phyloP scores from a whole-genome alignment of 1,284 basidiomycete genomes.

The Athelia sp. region DNA sequence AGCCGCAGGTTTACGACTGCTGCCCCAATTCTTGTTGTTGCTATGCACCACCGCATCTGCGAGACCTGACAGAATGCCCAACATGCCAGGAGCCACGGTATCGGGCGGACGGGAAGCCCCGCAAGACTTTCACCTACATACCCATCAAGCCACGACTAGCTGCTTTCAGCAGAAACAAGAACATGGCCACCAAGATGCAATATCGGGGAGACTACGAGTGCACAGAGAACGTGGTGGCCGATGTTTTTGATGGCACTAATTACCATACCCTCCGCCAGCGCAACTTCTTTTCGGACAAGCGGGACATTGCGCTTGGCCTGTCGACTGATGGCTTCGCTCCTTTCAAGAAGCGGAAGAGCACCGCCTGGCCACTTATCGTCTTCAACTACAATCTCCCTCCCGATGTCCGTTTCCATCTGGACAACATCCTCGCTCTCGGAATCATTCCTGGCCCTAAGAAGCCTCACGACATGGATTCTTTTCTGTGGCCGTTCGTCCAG shows the following conservation, averaged over 20 bases:
- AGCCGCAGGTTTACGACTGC: slow-evolving; percentile 25
- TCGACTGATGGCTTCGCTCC: slow-evolving; percentile 28
- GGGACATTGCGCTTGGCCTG: slow-evolving; percentile 25
- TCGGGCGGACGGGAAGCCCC: slow-evolving; percentile 1
- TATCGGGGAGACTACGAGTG: slow-evolving; percentile 16
- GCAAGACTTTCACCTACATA: slow-evolving; percentile 12
- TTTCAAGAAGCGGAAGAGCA: slow-evolving; percentile 19
- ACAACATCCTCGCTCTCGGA: slow-evolving; percentile 22
- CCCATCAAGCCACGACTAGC: slow-evolving; percentile 13
- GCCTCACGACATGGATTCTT: slow-evolving; percentile 25
- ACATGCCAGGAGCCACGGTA: slow-evolving; percentile 14
- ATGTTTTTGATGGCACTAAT: slow-evolving; percentile 15
- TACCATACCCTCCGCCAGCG: slow-evolving; percentile 15
- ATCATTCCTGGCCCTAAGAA: slow-evolving; percentile 28
- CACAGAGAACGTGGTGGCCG: background rate
- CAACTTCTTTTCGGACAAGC: slow-evolving; percentile 17
- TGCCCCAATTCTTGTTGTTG: slow-evolving; percentile 27
- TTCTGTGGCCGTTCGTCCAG: slow-evolving; percentile 21
- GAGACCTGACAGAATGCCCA: slow-evolving; percentile 12
- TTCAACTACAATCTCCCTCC: slow-evolving; percentile 27
- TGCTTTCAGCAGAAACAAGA: slow-evolving; percentile 5
- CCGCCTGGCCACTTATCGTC: slow-evolving; percentile 26
- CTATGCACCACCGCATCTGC: slow-evolving; percentile 20
- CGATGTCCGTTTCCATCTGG: slow-evolving; percentile 18
- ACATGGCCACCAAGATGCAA: slow-evolving; percentile 10